Conservation (phyloP, 2,329 filamentous ascomycete species). For the Scedosporium boydii region DNA sequence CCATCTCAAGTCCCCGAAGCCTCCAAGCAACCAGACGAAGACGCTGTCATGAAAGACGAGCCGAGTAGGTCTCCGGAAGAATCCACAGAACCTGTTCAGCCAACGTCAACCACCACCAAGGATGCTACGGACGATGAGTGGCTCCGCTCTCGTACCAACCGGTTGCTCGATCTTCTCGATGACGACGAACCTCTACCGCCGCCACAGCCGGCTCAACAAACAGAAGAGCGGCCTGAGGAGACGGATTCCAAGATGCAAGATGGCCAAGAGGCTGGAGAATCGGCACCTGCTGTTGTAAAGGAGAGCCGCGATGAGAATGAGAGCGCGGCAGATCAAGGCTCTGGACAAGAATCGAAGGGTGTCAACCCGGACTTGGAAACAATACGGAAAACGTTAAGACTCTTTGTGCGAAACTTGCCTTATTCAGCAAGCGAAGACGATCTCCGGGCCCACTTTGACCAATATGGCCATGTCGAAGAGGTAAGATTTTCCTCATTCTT, state of each 20-base stretch:
- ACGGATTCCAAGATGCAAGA: background rate
- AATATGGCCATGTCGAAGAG: constrained; percentile 74
- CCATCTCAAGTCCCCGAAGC: background rate
- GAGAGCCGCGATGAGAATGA: background rate
- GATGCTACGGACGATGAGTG: constrained; percentile 74
- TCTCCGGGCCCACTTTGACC: constrained; percentile 59
- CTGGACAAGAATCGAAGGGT: background rate
- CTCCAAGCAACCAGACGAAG: background rate
- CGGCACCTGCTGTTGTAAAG: background rate
- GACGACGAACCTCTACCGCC: constrained; percentile 45
- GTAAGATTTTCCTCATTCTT: constrained; percentile 45
- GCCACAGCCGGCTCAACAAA: background rate
- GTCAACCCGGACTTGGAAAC: constrained; percentile 35
- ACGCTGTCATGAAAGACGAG: constrained; percentile 2
- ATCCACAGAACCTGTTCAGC: constrained; percentile 1
- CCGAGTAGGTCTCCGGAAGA: background rate
- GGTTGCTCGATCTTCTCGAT: constrained; percentile 75
- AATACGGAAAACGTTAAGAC: constrained; percentile 62
- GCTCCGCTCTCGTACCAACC: constrained; percentile 80
- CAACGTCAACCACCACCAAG: constrained; percentile 12
- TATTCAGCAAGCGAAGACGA: constrained; percentile 73
- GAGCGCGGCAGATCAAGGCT: background rate
- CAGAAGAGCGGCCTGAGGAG: background rate
- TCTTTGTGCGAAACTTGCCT: constrained; percentile 84
- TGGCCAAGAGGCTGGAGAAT: background rate